Evolutionary conservation across 1,284 basidiomycete genomes (phyloP).

Genomic region (Sporisorium scitamineum): DNA sequence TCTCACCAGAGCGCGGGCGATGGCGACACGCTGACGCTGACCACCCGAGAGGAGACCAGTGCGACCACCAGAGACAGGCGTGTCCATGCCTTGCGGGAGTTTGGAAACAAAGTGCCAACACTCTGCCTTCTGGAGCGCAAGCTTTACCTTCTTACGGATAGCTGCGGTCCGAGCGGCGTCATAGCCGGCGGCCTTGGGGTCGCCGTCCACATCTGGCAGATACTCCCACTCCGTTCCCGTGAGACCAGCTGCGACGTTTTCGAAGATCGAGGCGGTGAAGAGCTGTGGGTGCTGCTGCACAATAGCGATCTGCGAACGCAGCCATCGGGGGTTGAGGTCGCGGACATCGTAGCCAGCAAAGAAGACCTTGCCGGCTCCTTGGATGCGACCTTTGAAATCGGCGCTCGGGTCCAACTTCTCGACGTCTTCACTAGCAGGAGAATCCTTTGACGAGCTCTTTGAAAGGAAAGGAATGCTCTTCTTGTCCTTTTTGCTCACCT

Average conservation of each 20-base stretch:
- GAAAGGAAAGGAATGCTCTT: constrained; percentile 5
- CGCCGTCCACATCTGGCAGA: constrained; percentile 41
- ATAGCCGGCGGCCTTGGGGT: constrained; percentile 16
- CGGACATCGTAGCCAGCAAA: constrained; percentile 68
- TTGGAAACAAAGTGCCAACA: constrained; percentile 70
- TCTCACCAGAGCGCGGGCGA: constrained; percentile 65
- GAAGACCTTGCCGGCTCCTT: constrained; percentile 57
- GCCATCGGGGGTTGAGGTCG: constrained; percentile 70
- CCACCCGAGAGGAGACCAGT: constrained; percentile 68
- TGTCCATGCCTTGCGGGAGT: constrained; percentile 70
- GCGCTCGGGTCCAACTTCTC: constrained; percentile 25
- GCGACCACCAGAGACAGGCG: constrained; percentile 68
- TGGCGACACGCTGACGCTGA: constrained; percentile 65
- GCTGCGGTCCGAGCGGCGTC: constrained; percentile 32
- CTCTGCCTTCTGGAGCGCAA: constrained; percentile 68
- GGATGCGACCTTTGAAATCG: constrained; percentile 32
- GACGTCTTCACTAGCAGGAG: constrained; percentile 15
- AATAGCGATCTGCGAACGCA: constrained; percentile 71
- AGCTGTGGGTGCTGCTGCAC: constrained; percentile 71
- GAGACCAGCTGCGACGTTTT: constrained; percentile 67
- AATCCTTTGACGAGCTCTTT: constrained; percentile 11
- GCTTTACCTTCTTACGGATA: constrained; percentile 66
- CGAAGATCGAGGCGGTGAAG: constrained; percentile 64
- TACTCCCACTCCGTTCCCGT: constrained; percentile 56
- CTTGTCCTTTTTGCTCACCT: constrained; percentile 16